A percentile compares a stretch with the other conserved stretches of the same genome.
Evolutionary conservation across 208 protist genomes (phyloP).

Genomic region (Crithidia sp.): DNA sequence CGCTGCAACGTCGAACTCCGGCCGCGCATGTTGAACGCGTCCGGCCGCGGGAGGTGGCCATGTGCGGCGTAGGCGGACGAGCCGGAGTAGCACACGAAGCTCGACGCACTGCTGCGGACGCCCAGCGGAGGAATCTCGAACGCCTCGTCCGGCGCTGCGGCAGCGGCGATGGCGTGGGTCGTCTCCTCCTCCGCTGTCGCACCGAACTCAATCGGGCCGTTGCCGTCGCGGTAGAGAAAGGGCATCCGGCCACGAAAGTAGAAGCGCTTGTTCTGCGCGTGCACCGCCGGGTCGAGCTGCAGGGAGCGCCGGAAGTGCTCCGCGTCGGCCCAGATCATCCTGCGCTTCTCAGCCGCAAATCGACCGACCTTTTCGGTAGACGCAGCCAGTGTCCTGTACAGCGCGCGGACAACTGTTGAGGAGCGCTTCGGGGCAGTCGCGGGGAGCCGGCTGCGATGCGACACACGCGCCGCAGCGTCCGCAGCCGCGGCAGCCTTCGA

Average conservation of each 20-base stretch:
- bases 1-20: background rate
- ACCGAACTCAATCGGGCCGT: background rate
- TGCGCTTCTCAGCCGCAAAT: too few relatives aligned
- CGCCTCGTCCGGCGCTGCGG: background rate
- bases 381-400: too few relatives aligned
- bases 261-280: background rate
- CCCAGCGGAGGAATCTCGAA: background rate
- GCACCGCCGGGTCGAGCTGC: background rate
- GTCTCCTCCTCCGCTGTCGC: background rate
- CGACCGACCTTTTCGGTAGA: too few relatives aligned
- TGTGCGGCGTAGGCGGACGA: conserved; percentile 1
- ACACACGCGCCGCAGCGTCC: too few relatives aligned
- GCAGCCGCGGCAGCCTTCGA: background rate
- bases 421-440: too few relatives aligned
- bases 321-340: background rate
- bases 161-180: background rate
- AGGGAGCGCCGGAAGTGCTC: conserved; percentile 4
- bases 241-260: background rate
- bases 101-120: conserved; percentile 17
- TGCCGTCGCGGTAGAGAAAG: conserved; percentile 18
- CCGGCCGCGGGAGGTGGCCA: background rate
- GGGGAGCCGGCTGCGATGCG: too few relatives aligned
- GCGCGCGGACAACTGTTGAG: too few relatives aligned
- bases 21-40: background rate
- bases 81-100: conserved; percentile 42